Evolutionary conservation across 1,284 basidiomycete genomes (phyloP).

Genomic region (Anthracocystis panici-leucophaei): DNA sequence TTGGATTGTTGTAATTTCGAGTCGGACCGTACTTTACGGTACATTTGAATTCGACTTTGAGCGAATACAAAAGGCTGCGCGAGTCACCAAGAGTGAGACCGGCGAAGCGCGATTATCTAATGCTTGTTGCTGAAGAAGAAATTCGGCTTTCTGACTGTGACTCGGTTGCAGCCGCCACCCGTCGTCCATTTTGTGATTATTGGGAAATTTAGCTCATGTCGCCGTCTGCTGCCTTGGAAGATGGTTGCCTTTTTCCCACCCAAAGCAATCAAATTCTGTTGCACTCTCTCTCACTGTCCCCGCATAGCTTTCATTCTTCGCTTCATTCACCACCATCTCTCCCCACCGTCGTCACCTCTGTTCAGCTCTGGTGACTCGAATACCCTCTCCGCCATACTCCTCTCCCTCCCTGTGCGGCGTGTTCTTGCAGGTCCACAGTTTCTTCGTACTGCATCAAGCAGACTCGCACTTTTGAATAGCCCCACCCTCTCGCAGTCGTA

Average conservation of each 20-base stretch:
- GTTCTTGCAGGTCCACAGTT: slow-evolving; percentile 5
- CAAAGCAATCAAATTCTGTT: neutral
- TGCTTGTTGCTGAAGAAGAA: slow-evolving; percentile 21
- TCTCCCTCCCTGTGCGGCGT: slow-evolving; percentile 2
- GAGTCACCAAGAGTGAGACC: slow-evolving; percentile 21
- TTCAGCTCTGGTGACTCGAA: slow-evolving; percentile 33
- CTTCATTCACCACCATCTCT: slow-evolving; percentile 6
- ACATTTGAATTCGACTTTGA: too few relatives aligned
- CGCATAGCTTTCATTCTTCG: neutral
- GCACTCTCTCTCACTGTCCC: neutral
- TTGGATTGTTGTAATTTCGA: too few relatives aligned
- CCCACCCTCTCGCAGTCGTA: slow-evolving; percentile 5
- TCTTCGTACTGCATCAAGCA: slow-evolving; percentile 6
- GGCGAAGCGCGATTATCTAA: slow-evolving; percentile 28
- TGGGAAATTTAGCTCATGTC: neutral
- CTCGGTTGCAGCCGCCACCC: slow-evolving; percentile 20
- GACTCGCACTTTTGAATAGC: slow-evolving; percentile 1
- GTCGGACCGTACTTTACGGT: too few relatives aligned
- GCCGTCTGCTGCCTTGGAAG: slow-evolving; percentile 21
- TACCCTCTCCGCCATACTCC: slow-evolving; percentile 18
- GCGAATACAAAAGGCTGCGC: slow-evolving; percentile 1
- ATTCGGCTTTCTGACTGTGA: neutral
- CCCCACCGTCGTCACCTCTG: slow-evolving; percentile 20
- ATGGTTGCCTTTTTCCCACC: neutral
- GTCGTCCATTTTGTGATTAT: neutral